Evolutionary conservation across 306 rosid genomes (phyloP), one percentile per base, ranked within the genome.

Genomic region (Herpetospermum pedunculosum): DNA sequence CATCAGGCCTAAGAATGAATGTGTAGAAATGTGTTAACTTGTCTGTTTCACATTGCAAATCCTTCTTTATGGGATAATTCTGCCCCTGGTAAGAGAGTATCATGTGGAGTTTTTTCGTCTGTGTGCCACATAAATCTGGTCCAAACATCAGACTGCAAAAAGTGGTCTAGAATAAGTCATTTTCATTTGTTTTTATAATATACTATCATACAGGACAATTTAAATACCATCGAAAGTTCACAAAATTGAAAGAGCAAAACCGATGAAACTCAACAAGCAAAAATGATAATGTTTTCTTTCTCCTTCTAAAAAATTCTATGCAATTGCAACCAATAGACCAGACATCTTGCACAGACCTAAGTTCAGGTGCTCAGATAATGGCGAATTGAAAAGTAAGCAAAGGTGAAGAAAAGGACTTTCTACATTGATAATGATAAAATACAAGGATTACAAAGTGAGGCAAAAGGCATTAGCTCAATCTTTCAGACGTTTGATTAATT

Each of bases 11-110:
- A 18, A 94, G 91, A 82, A 91, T 87, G 75, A 94, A 85, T 69
- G 99, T 91, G 87, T 94, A 94, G 87, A 94, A 94, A 87, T 94
- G 99, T 68, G 96, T 91, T 74, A 94, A 81, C 88, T 84, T 94
- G 80, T 94, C 99, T 30, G 92, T 91, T 85, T 94, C 99, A 84
- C 96, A 94, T 78, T 89, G 86, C 80, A 94, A 83, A 70, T 89
- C 96, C 86, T 94, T 91, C 92, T 94, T 94, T 74, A 89, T 11
- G 40, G 97, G 97, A 84, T 94, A 94, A 79, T 94, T 94, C 77
- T 94, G 99, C 76, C 99, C 99, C 80, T 91, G 97, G 78, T 94
- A 94, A 19, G 99, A 94, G 76, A 91, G 85, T 79, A 94, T 88
- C 57, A 77, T 80, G 60, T 94, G 99, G 79, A 94, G 97, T 81